phyloP scores from a whole-genome alignment of 495 filamentous ascomycete species.

The Glonium stellatum region DNA sequence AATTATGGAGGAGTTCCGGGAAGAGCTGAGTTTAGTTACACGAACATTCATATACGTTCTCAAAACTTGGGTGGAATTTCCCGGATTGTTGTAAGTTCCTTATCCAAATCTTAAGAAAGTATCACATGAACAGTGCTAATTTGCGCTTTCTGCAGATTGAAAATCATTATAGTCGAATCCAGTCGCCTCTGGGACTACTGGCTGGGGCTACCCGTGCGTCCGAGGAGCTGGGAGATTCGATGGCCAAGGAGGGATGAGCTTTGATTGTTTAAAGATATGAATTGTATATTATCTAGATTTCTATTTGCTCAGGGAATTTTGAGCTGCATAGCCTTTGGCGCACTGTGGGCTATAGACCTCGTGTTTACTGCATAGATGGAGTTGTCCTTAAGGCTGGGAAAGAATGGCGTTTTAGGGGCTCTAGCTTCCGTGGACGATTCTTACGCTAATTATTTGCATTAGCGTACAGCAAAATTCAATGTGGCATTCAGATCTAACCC shows the following conservation, averaged over 20 bases:
- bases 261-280: background rate
- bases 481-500: too few species aligned
- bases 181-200: constrained; percentile 65
- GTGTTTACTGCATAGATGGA: too few species aligned
- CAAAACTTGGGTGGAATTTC: constrained; percentile 60
- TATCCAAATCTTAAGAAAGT: background rate
- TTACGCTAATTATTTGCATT: too few species aligned
- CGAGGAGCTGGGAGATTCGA: constrained; percentile 59
- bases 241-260: constrained; percentile 55
- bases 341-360: too few species aligned
- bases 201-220: constrained; percentile 67
- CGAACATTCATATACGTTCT: constrained; percentile 59
- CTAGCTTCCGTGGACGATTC: too few species aligned
- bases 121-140: background rate
- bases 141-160: constrained; percentile 41
- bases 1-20: constrained; percentile 51
- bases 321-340: too few species aligned
- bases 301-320: too few species aligned
- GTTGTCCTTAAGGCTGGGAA: too few species aligned
- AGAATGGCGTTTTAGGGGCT: too few species aligned
- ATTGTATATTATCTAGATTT: too few species aligned
- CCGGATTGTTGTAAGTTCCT: constrained; percentile 61
- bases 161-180: constrained; percentile 55
- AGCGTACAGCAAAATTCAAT: too few species aligned
- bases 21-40: constrained; percentile 57